Evolutionary conservation across 495 filamentous ascomycete genomes (phyloP).

Genomic region (Penicillium goetzii): DNA sequence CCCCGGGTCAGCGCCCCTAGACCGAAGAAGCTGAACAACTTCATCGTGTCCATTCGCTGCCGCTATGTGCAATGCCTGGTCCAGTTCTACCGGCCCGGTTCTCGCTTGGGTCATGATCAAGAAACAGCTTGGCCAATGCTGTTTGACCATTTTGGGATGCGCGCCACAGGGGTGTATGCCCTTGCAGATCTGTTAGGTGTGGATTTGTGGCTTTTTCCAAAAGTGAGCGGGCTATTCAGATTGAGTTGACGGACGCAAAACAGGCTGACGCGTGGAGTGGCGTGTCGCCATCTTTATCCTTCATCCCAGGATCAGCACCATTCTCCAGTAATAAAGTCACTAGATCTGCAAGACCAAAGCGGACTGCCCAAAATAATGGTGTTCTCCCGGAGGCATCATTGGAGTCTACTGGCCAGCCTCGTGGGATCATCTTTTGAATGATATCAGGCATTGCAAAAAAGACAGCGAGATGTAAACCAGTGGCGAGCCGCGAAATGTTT

Average conservation of each 20-base stretch:
- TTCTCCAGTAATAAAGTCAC: neutral
- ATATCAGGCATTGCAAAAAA: neutral
- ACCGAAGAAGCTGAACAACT: neutral
- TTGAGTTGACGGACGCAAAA: neutral
- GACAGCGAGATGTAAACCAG: neutral
- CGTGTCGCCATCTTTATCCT: neutral
- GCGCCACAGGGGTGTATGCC: neutral
- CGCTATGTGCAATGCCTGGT: neutral
- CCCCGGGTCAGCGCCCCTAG: neutral
- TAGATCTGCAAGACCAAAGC: neutral
- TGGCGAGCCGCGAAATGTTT: too few species aligned
- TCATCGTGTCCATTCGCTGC: neutral
- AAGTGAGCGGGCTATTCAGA: neutral
- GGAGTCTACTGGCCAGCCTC: neutral
- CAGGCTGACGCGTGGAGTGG: neutral
- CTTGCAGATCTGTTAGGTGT: neutral
- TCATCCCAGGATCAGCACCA: neutral
- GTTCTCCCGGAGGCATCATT: neutral
- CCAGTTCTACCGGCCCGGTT: neutral
- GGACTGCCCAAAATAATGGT: neutral
- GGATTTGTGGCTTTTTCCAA: neutral
- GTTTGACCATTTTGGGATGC: neutral
- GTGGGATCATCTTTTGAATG: neutral
- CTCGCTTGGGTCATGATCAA: neutral
- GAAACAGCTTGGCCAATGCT: neutral